Base-by-base conservation (phyloP, 2,329 filamentous ascomycete species). In the Arthrobotrys entomopaga region DNA sequence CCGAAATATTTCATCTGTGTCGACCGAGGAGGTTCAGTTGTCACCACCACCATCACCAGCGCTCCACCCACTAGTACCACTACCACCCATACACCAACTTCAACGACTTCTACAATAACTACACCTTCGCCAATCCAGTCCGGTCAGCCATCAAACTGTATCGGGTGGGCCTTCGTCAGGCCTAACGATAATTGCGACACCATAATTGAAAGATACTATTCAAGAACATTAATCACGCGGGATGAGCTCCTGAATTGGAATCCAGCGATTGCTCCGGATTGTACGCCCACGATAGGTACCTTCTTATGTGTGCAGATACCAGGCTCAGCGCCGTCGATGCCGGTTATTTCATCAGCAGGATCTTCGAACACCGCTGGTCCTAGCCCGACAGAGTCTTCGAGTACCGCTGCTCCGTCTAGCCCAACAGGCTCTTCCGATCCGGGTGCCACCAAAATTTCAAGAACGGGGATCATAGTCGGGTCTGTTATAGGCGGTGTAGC, bases 1-100 rank as follows among this genome's bases (percentile, higher is more conserved):
- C 46, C 34, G 10, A 26, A 54, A 15, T 65, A 53, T 42, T 72
- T 50, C 20, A 24, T 72, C 43, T 72, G 67, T 11, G 57, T 69
- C 29, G 52, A n/a, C 15, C 40, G 8, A 34, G 6, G 6, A 3
- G 29, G 10, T 34, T 34, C 29, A 34, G 29, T 7, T 10, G 29
- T 34, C 29, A 10, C 29, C 29, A 10, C 10, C 29, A 34, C 10
- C 29, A 10, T 10, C 29, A 10, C 10, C 29, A 34, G 29, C 10
- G 29, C 29, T 34, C 42, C 42, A 46, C 10, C 24, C 24, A 19
- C 6, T 38, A 7, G 26, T 15, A 1, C 52, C 13, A n/a, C 15
- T 24, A 16, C 22, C n/a, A n/a, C n/a, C n/a, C n/a, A n/a, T 50
- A 6, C 19, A 11, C 11, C 48, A 24, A 20, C 16, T 5, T 13